Evolutionary conservation across 176 grass and related monocot species (phyloP).

Genomic region (Hyparrhenia diplandra): DNA sequence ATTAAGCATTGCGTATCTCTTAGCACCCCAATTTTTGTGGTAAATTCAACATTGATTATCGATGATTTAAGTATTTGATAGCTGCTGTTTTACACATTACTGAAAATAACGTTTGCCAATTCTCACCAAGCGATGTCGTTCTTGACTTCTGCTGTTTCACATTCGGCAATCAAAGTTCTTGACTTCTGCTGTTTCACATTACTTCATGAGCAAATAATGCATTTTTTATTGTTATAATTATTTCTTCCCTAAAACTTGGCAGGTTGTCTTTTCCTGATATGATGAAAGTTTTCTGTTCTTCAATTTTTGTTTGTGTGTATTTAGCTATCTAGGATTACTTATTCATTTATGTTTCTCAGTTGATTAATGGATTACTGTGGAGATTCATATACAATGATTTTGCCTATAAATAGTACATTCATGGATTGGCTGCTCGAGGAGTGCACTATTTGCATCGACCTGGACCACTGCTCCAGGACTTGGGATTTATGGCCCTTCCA

Average conservation of each 20-base stretch:
- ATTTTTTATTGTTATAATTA: too few relatives aligned
- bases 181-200: too few relatives aligned
- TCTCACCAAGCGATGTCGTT: not conserved
- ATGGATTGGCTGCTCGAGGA: slow-evolving; percentile 93
- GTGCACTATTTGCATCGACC: slow-evolving; percentile 97
- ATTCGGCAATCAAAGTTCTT: not conserved
- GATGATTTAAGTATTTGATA: not conserved
- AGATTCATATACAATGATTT: slow-evolving; percentile 49
- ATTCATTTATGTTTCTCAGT: slow-evolving; percentile 33
- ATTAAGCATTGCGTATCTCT: not conserved
- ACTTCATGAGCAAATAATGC: too few relatives aligned
- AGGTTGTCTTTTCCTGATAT: not conserved
- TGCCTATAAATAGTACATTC: slow-evolving; percentile 77
- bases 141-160: not conserved
- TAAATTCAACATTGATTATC: not conserved
- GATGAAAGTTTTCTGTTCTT: not conserved
- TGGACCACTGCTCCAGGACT: slow-evolving; percentile 81
- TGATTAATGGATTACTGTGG: slow-evolving; percentile 40
- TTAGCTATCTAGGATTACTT: slow-evolving; percentile 23
- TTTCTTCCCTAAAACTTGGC: too few relatives aligned
- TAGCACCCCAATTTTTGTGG: not conserved
- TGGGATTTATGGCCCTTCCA: slow-evolving; percentile 95
- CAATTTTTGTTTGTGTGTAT: not conserved
- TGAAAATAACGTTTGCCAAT: not conserved
- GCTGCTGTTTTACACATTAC: not conserved